Conservation (phyloP, 2,329 filamentous ascomycete species). For the Claviceps sorghi region DNA sequence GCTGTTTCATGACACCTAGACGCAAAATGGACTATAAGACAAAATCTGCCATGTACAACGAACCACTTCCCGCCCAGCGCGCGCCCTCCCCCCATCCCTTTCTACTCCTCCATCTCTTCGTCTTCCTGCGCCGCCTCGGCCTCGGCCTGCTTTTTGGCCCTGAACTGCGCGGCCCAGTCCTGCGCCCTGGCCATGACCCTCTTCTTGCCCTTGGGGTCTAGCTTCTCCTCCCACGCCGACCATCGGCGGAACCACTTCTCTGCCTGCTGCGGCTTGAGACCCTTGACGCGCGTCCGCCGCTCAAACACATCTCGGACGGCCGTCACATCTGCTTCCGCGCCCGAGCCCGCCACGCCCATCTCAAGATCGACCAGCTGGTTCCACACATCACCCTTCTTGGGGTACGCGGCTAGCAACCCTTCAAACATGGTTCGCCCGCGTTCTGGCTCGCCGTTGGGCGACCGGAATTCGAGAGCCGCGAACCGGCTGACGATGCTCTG, state of each 20-base stretch:
- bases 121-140: constrained; percentile 20
- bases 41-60: not conserved
- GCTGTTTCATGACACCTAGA: not conserved
- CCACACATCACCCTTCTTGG: constrained; percentile 86
- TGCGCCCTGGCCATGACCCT: constrained; percentile 56
- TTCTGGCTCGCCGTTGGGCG: constrained; percentile 67
- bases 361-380: constrained; percentile 84
- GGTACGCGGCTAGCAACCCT: constrained; percentile 66
- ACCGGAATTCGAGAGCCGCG: constrained; percentile 81
- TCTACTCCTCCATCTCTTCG: constrained; percentile 15
- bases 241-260: constrained; percentile 85
- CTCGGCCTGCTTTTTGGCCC: constrained; percentile 28
- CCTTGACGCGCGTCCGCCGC: constrained; percentile 53
- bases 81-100: not conserved
- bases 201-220: constrained; percentile 52
- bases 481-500: constrained; percentile 69
- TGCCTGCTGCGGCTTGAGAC: constrained; percentile 68
- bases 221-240: constrained; percentile 72
- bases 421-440: constrained; percentile 92
- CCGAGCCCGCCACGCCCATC: constrained; percentile 37
- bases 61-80: not conserved
- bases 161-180: constrained; percentile 48
- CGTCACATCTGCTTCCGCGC: constrained; percentile 31
- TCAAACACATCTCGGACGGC: constrained; percentile 68
- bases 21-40: not conserved